Conservation (phyloP, 2,329 filamentous ascomycete species). For the Beauveria sp. region DNA sequence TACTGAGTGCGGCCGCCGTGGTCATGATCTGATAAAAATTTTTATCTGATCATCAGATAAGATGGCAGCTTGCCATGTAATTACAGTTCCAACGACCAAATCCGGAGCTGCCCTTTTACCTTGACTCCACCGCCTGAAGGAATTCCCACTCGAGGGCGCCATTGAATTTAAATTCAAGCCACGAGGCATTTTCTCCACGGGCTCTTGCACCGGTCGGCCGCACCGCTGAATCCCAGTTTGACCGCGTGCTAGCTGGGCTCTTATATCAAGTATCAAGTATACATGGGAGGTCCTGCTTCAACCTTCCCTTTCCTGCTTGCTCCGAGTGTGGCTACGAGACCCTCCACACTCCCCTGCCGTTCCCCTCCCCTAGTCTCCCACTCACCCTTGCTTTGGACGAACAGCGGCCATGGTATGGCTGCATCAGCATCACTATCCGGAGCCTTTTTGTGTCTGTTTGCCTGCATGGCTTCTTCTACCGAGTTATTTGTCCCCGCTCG, state of each 20-base stretch:
- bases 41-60: slow-evolving; percentile 19
- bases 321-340: background rate
- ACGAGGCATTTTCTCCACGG: background rate
- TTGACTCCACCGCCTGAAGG: background rate
- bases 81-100: slow-evolving; percentile 2
- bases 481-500: background rate
- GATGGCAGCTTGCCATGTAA: slow-evolving; percentile 7
- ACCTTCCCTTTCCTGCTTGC: slow-evolving; percentile 3
- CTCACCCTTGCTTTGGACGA: background rate
- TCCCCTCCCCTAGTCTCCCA: background rate
- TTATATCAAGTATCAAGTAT: background rate
- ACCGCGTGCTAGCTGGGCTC: background rate
- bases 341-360: background rate
- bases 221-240: background rate
- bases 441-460: background rate
- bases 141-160: background rate
- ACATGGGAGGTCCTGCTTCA: background rate
- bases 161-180: background rate
- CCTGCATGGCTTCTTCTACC: background rate
- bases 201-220: background rate
- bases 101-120: background rate
- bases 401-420: background rate
- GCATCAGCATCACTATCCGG: background rate
- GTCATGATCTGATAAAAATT: slow-evolving; percentile 14
- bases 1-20: background rate